A percentile compares a stretch with the other conserved stretches of the same genome.
Evolutionary conservation across 306 rosid genomes (phyloP).

Genomic region (Glycyrrhiza uralensis): DNA sequence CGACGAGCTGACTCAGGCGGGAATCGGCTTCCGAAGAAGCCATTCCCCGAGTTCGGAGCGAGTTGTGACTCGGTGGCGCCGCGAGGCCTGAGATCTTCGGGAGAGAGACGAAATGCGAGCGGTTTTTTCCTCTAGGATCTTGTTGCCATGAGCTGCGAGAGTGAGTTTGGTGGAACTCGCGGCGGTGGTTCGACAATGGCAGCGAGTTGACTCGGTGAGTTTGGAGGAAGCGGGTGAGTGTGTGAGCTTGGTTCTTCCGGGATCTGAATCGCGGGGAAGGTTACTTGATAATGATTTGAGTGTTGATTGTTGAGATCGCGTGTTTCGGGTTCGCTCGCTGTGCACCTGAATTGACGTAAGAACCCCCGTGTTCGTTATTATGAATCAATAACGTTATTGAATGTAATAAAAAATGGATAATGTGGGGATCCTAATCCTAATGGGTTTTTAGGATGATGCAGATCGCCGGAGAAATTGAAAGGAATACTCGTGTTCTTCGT

Average conservation of each 20-base stretch:
- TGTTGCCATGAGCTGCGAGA: slow-evolving; percentile 22
- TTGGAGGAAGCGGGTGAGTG: background rate
- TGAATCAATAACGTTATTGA: rapidly evolving
- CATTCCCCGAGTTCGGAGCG: slow-evolving; percentile 83
- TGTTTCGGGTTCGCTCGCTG: background rate
- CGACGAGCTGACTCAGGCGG: slow-evolving; percentile 82
- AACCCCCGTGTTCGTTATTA: background rate
- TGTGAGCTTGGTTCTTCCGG: background rate
- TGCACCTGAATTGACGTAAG: slow-evolving; percentile 4
- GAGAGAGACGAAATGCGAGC: slow-evolving; percentile 19
- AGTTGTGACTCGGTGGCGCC: slow-evolving; percentile 35
- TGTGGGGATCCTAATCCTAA: slow-evolving; percentile 10
- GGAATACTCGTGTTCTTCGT: background rate
- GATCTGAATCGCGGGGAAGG: slow-evolving; percentile 31
- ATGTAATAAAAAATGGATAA: background rate
- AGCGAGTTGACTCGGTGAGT: slow-evolving; percentile 45
- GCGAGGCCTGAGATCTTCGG: slow-evolving; percentile 35
- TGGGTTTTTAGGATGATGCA: background rate
- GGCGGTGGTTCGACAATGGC: slow-evolving; percentile 14
- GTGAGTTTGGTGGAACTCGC: background rate
- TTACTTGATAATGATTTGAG: background rate
- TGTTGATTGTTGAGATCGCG: slow-evolving; percentile 29
- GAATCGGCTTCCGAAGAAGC: slow-evolving; percentile 99
- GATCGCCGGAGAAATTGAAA: slow-evolving; percentile 24
- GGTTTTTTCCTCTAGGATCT: slow-evolving; percentile 13